phyloP scores from a whole-genome alignment of 2,329 filamentous ascomycete species.

The Penicillium hesseltinei region DNA sequence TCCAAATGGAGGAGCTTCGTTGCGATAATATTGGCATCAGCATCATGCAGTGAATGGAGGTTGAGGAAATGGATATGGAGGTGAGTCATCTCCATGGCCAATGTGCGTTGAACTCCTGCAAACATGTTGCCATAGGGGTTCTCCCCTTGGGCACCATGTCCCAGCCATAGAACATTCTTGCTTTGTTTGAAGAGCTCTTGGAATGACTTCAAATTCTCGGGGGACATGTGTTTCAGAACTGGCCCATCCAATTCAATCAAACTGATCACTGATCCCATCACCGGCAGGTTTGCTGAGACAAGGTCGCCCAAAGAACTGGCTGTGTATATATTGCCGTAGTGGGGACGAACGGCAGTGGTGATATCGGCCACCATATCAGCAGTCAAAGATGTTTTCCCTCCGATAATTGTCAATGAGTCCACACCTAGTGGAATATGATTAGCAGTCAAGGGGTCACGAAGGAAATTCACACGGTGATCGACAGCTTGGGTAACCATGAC shows the following conservation, averaged over 20 bases:
- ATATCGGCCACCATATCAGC: constrained; percentile 9
- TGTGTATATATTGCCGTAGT: constrained; percentile 11
- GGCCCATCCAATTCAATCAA: constrained; percentile 31
- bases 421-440: neutral
- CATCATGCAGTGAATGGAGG: constrained; percentile 8
- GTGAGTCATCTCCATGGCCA: constrained; percentile 23
- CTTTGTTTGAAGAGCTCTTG: constrained; percentile 23
- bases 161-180: constrained; percentile 27
- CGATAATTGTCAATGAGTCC: constrained; percentile 19
- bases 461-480: constrained; percentile 25
- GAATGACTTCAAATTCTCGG: constrained; percentile 23
- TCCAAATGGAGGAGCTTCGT: constrained; percentile 19
- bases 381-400: constrained; percentile 12
- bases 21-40: constrained; percentile 3
- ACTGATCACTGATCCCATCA: constrained; percentile 22
- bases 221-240: constrained; percentile 21
- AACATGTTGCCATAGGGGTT: constrained; percentile 24
- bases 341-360: constrained; percentile 1
- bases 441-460: constrained; percentile 28
- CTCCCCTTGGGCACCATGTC: constrained; percentile 20
- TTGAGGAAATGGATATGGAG: constrained; percentile 23
- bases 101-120: constrained; percentile 22
- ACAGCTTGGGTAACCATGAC: constrained; percentile 37
- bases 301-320: constrained; percentile 13
- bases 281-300: constrained; percentile 8